Conservation (phyloP, 2,329 filamentous ascomycete species). For the Hypoxylon sp. region DNA sequence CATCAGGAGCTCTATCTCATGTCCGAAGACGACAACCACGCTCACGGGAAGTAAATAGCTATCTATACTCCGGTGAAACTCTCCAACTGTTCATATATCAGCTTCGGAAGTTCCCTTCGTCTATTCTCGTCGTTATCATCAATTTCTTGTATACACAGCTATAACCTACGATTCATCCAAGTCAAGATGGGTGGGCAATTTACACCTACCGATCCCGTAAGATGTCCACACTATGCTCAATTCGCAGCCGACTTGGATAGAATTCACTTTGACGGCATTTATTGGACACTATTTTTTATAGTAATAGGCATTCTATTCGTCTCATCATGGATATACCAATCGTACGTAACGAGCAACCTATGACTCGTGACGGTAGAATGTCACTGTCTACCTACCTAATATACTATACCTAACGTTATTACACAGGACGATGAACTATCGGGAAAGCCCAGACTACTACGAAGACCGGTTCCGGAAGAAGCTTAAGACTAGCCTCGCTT, state of each 20-base stretch:
- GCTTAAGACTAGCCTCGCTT: constrained; percentile 59
- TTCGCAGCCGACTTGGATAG: constrained; percentile 58
- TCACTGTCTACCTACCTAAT: neutral
- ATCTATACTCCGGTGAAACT: neutral
- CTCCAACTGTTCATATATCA: constrained; percentile 16
- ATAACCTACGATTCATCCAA: neutral
- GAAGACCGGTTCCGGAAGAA: constrained; percentile 58
- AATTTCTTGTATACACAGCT: neutral
- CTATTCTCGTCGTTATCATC: neutral
- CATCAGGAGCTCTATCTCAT: neutral
- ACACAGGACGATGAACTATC: constrained; percentile 57
- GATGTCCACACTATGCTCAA: constrained; percentile 59
- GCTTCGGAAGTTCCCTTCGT: neutral
- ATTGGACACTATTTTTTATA: constrained; percentile 59
- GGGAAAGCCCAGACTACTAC: constrained; percentile 52
- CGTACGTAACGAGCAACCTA: constrained; percentile 45
- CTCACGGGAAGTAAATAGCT: constrained; percentile 3
- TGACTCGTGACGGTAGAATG: neutral
- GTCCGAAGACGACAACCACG: neutral
- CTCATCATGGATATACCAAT: constrained; percentile 57
- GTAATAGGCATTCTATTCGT: constrained; percentile 58
- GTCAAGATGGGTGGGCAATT: constrained; percentile 57
- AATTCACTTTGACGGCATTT: constrained; percentile 57
- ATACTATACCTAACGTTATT: neutral
- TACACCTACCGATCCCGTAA: constrained; percentile 50